A percentile compares a stretch with the other conserved stretches of the same genome.
phyloP scores from a whole-genome alignment of 306 rosid genomes.

The Prunus campanulata region DNA sequence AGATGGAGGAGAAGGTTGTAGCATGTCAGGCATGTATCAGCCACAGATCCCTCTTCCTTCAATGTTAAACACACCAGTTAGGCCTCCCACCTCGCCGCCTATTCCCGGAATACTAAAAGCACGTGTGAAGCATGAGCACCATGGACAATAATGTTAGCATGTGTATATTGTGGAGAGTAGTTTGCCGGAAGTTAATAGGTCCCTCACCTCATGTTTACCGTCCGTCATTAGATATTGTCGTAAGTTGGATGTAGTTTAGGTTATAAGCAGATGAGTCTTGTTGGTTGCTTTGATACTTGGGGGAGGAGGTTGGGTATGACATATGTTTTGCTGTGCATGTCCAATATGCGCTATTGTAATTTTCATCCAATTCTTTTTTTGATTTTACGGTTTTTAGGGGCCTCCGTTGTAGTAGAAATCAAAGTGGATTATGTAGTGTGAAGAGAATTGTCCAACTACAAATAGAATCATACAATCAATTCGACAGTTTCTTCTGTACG shows the following conservation, averaged over 20 bases:
- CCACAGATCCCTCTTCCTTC: slow-evolving; percentile 43
- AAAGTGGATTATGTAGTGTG: slow-evolving; percentile 13
- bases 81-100: slow-evolving; percentile 87
- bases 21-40: slow-evolving; percentile 65
- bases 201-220: slow-evolving; percentile 7
- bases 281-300: slow-evolving; percentile 25
- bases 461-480: slow-evolving; percentile 11
- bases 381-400: background rate
- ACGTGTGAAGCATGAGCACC: slow-evolving; percentile 87
- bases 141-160: slow-evolving; percentile 30
- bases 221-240: slow-evolving; percentile 28
- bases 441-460: slow-evolving; percentile 25
- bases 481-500: slow-evolving; percentile 1
- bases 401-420: slow-evolving; percentile 26
- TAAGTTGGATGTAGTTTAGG: slow-evolving; percentile 39
- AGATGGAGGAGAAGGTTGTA: slow-evolving; percentile 75
- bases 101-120: slow-evolving; percentile 94
- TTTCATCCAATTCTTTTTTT: slow-evolving; percentile 1
- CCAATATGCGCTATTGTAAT: slow-evolving; percentile 31
- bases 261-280: slow-evolving; percentile 29
- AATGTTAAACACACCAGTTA: slow-evolving; percentile 40
- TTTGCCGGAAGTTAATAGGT: slow-evolving; percentile 28
- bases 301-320: slow-evolving; percentile 36
- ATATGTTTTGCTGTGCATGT: slow-evolving; percentile 36
- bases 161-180: slow-evolving; percentile 70